Percentiles rank a stretch among this genome's conserved stretches.
These are phyloP conservation scores for Chrysanthemum seticuspe DNA, from an alignment of 129 eudicot genomes.

Conservation along the genomic window DNA sequence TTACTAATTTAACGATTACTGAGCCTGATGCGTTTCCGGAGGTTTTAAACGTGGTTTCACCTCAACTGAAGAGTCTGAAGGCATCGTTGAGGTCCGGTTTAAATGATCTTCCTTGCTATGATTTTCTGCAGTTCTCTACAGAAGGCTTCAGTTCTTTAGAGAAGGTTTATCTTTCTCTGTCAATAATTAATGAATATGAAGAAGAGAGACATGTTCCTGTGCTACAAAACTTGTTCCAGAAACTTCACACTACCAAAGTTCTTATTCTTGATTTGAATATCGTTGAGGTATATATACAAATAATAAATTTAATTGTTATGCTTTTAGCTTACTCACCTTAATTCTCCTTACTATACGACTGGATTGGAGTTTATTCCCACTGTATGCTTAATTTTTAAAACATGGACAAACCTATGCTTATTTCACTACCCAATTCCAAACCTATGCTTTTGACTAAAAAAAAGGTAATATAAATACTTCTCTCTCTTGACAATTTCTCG, in stretches of 20 bases:
- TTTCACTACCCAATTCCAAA: too few relatives aligned
- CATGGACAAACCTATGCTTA: too few relatives aligned
- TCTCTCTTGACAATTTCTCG: too few relatives aligned
- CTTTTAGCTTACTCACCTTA: neutral
- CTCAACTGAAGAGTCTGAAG: neutral
- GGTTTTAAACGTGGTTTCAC: neutral
- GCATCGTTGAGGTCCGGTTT: neutral
- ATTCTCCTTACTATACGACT: too few relatives aligned
- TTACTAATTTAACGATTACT: neutral
- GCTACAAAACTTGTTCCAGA: neutral
- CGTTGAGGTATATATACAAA: neutral
- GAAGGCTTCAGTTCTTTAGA: neutral
- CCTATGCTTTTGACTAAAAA: too few relatives aligned
- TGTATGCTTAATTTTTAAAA: too few relatives aligned
- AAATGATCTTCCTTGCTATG: neutral
- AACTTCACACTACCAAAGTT: neutral
- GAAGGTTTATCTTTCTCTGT: neutral
- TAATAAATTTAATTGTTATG: neutral
- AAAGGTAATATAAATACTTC: too few relatives aligned
- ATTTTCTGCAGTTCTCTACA: neutral
- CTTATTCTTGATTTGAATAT: neutral
- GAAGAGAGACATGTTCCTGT: neutral
- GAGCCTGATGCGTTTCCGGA: neutral
- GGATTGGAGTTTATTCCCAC: too few relatives aligned
- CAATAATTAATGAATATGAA: neutral